These are phyloP conservation scores for Carex kokanica DNA, from an alignment of 176 grass and related monocot genomes.

Conservation along the genomic window DNA sequence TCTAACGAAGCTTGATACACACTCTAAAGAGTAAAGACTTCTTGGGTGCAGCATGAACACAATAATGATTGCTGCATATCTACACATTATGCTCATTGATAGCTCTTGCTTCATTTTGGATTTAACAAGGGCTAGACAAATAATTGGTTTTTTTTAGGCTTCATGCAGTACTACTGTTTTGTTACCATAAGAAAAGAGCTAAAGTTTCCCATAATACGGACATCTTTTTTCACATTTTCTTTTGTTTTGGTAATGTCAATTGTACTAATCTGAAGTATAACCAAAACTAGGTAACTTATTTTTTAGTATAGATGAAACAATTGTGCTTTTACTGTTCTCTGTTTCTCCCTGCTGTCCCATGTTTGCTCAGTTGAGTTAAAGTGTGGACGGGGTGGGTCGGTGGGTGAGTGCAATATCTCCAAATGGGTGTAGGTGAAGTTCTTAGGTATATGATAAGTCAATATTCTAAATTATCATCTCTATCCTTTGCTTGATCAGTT, in stretches of 20 bases:
- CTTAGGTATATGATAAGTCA: background rate
- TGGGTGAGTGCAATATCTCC: no score
- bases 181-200: background rate
- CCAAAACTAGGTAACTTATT: background rate
- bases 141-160: background rate
- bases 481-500: background rate
- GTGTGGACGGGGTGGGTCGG: no score
- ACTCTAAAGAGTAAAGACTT: background rate
- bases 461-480: background rate
- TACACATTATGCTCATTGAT: background rate
- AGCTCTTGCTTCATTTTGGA: slow-evolving; percentile 11
- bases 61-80: slow-evolving; percentile 23
- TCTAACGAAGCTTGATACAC: slow-evolving; percentile 39
- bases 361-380: background rate
- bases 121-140: background rate
- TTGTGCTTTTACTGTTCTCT: background rate
- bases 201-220: background rate
- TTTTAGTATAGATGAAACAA: background rate
- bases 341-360: background rate
- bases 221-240: slow-evolving; percentile 10
- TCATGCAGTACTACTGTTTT: background rate
- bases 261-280: slow-evolving; percentile 15
- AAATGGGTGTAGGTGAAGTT: background rate
- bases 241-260: background rate
- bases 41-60: slow-evolving; percentile 10